Base-by-base conservation (phyloP, 768 basidiomycete species). In the Mycena crocata region DNA sequence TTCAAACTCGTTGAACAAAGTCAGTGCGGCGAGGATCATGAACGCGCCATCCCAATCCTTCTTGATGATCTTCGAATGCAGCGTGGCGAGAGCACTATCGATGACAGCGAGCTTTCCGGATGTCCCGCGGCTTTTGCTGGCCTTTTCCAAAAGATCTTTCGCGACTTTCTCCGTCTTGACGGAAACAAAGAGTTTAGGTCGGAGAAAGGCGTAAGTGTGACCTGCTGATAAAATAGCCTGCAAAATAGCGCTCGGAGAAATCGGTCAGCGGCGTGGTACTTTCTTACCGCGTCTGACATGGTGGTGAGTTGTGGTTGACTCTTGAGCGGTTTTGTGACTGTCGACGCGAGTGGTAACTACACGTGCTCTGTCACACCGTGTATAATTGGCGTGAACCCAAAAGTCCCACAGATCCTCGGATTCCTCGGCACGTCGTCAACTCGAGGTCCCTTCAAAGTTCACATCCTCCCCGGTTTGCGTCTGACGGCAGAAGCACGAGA, bases 101-200 rank as follows among this genome's bases (percentile, higher is more conserved):
- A 83, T 72, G 56, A 82, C 73, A 54, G 79, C 76, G 28, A 81
- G 69, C n/a, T 80, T 59, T 19, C 72, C 81, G 46, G 79, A 78
- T 2, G 72, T 19, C 64, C 79, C 74, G 42, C 79, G 70, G 30
- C 79, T 75, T 14, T 71, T 62, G n/a, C n/a, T n/a, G 12, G 78
- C 74, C 60, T 80, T 71, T 23, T 75, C 66, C 39, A 79, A 57
- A 28, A 81, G 68, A 32, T 77, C 76, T 7, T 72, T 44, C 12
- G 76, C 64, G 13, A 79, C 63, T 1, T 75, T 72, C 56, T 76
- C 74, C 5, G 69, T 79, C 59, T 75, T 72, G 49, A 40, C 35
- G 9, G 80, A 78, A 50, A 81, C 64, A 39, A 82, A 75, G 61
- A 70, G 12, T 76, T 68, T 32, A 71, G 49, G 50, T 71, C 76